Evolutionary conservation across 345 rosid species (phyloP).

Genomic region (Salix viminalis): DNA sequence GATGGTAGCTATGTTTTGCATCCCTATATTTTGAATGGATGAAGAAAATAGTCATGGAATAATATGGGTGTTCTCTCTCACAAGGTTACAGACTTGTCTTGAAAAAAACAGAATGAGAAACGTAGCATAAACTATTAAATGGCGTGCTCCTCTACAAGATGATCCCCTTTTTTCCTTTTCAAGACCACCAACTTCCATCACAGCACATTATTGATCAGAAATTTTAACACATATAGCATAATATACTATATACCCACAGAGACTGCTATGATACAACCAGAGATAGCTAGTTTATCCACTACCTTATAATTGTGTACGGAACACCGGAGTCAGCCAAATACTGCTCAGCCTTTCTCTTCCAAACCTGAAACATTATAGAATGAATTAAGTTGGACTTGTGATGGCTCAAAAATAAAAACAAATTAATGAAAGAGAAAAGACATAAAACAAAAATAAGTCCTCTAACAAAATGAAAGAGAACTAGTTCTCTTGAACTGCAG

Average conservation of each 20-base stretch:
- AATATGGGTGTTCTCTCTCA: too few species aligned
- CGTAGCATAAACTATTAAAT: background rate
- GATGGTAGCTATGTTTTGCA: background rate
- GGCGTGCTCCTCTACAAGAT: too few species aligned
- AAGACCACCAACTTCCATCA: too few species aligned
- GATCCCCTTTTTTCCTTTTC: too few species aligned
- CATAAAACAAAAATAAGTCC: background rate
- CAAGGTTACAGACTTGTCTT: too few species aligned
- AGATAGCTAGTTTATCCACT: background rate
- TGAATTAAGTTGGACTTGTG: background rate
- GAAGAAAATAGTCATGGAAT: background rate
- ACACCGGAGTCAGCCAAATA: constrained; percentile 89
- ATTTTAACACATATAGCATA: background rate
- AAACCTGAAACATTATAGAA: constrained; percentile 43
- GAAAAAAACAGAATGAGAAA: background rate
- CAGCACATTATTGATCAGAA: too few species aligned
- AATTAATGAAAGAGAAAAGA: constrained; percentile 2
- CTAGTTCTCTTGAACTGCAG: background rate
- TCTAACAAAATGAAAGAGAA: background rate
- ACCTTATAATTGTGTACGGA: constrained; percentile 96
- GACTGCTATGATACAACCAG: background rate
- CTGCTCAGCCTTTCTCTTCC: constrained; percentile 99
- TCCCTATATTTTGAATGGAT: background rate
- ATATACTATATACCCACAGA: background rate
- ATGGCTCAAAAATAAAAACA: background rate